A percentile compares a stretch with the other conserved stretches of the same genome.
These are phyloP conservation scores for Lipomyces mesembrius DNA, from an alignment of 805 yeast species.

Conservation along the genomic window DNA sequence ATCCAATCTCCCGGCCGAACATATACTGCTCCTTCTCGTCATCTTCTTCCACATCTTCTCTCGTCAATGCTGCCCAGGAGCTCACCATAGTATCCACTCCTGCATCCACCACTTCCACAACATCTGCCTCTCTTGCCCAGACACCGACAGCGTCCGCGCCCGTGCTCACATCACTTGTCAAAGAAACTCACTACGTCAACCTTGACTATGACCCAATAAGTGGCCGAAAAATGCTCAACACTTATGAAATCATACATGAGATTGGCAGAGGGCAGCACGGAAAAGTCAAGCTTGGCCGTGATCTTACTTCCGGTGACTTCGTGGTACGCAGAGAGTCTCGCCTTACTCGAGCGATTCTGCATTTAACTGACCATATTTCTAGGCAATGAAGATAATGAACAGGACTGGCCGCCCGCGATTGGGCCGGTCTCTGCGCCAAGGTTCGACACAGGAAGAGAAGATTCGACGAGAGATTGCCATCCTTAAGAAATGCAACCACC, in stretches of 20 bases:
- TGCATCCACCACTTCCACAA: constrained; percentile 17
- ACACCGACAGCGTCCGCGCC: constrained; percentile 1
- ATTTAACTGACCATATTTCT: neutral
- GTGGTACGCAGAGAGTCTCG: constrained; percentile 30
- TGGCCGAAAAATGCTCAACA: constrained; percentile 78
- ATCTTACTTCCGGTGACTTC: constrained; percentile 54
- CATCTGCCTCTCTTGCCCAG: constrained; percentile 14
- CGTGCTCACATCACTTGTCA: constrained; percentile 51
- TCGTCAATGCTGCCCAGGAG: constrained; percentile 9
- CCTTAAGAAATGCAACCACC: constrained; percentile 89
- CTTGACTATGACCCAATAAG: constrained; percentile 89
- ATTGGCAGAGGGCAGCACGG: constrained; percentile 98
- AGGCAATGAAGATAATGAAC: constrained; percentile 89
- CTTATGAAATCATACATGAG: constrained; percentile 85
- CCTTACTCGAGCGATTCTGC: neutral
- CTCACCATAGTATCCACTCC: constrained; percentile 28
- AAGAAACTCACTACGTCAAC: constrained; percentile 78
- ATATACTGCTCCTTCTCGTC: constrained; percentile 19
- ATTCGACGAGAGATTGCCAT: constrained; percentile 88
- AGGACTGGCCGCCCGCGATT: constrained; percentile 62
- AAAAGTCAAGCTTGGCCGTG: constrained; percentile 90
- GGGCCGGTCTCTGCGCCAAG: constrained; percentile 49
- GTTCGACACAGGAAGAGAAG: constrained; percentile 65
- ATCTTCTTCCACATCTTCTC: constrained; percentile 14
- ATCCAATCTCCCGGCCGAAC: constrained; percentile 7